Base-by-base conservation (phyloP, 129 eudicot genomes). In the Apium graveolens region DNA sequence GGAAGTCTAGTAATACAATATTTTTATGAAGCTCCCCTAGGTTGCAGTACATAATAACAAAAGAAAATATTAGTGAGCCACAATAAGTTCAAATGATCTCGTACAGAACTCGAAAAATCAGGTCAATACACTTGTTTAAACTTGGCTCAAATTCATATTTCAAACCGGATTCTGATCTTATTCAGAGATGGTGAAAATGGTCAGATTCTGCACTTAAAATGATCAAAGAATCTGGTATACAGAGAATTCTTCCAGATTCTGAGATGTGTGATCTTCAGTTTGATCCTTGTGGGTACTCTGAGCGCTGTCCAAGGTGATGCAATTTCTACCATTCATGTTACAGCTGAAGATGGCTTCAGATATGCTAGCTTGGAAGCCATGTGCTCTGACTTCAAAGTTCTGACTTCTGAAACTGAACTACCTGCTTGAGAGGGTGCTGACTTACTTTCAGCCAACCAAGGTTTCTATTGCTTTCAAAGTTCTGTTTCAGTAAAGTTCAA, bases 221-320 rank as follows among this genome's bases (percentile, higher is more conserved):
- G 98, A 93, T 96, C 20, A 87, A 84, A 49, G 77, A 21, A 37
- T 93, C 98, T 29, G 91, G 93, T n/a, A 91, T 91, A 16, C 75
- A 89, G 70, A 86, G 85, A 62, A 93, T 93, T 65, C 95, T 93
- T 39, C 97, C 97, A 0, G 87, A 85, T 27, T 93, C 98, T 0
- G 66, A 87, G 13, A 93, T 93, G 11, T 93, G 98, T 70, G 97
- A 93, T 82, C 91, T 91, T 63, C 91, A 89, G 6, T 93, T 93
- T 76, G 98, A 93, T 62, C 98, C 97, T 12, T 93, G 98, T 82
- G 98, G 98, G 34, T 93, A 93, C 81, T 93, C 97, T 93, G 98
- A 93, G 91, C 74, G 86, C 98, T 37, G 78, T 93, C 8, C 92
- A 93, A 84, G 84, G 83, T 11, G 87, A 65, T 8, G 97, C 92